These are phyloP conservation scores for Cutaneotrichosporon spelunceum DNA, from an alignment of 1,284 basidiomycete species.

Conservation along the genomic window DNA sequence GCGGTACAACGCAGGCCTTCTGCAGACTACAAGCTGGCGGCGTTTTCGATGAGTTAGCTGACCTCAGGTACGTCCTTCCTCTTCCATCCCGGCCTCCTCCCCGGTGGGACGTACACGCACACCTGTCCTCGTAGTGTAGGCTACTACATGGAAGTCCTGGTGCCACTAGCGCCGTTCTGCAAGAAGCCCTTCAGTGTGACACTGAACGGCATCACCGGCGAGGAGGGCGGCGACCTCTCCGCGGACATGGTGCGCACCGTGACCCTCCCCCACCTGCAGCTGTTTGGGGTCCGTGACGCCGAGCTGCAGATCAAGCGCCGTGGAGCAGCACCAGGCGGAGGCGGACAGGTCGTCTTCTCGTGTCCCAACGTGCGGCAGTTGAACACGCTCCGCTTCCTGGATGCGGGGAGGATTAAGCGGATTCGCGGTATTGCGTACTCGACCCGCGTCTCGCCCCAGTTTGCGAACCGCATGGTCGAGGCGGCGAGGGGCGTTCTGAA, in stretches of 20 bases:
- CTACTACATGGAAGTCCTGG: slow-evolving; percentile 87
- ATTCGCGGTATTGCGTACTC: slow-evolving; percentile 96
- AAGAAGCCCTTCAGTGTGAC: slow-evolving; percentile 82
- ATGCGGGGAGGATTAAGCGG: slow-evolving; percentile 83
- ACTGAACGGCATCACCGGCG: slow-evolving; percentile 84
- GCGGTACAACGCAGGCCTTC: no score
- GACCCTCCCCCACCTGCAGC: slow-evolving; percentile 82
- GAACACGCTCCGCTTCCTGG: slow-evolving; percentile 87
- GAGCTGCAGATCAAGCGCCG: slow-evolving; percentile 92
- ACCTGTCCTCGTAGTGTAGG: slow-evolving; percentile 89
- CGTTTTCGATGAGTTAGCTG: no score
- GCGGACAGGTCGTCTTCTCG: slow-evolving; percentile 89
- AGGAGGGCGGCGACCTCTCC: slow-evolving; percentile 74
- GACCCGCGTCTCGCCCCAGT: slow-evolving; percentile 92
- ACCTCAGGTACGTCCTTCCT: slow-evolving; percentile 79
- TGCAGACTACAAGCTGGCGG: no score
- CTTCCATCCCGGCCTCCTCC: slow-evolving; percentile 86
- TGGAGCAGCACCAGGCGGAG: slow-evolving; percentile 85
- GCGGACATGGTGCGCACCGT: slow-evolving; percentile 90
- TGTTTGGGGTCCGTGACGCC: slow-evolving; percentile 83
- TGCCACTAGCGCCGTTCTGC: slow-evolving; percentile 88
- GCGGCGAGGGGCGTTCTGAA: slow-evolving; percentile 86
- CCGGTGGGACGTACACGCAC: slow-evolving; percentile 76
- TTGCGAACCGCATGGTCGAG: slow-evolving; percentile 97
- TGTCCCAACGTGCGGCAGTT: slow-evolving; percentile 86